These are phyloP conservation scores for Orychophragmus violaceus DNA, from an alignment of 345 rosid genomes.

Conservation along the genomic window DNA sequence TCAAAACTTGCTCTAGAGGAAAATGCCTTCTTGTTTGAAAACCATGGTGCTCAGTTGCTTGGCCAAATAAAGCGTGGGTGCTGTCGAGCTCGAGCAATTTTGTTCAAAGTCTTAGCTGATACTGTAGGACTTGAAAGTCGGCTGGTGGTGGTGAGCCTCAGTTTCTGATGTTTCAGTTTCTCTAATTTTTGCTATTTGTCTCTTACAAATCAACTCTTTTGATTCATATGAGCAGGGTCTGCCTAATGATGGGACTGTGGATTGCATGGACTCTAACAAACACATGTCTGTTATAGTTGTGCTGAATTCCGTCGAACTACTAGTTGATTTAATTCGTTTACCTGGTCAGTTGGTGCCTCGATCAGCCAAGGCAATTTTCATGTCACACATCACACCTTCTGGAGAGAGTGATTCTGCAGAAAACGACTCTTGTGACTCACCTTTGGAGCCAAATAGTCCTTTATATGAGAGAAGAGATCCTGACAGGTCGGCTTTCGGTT, in stretches of 20 bases:
- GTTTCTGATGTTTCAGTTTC: background rate
- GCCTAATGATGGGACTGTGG: conserved; percentile 84
- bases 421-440: conserved; percentile 99
- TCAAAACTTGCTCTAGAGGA: conserved; percentile 77
- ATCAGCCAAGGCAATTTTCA: conserved; percentile 78
- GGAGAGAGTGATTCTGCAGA: conserved; percentile 99
- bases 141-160: conserved; percentile 80
- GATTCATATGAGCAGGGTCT: conserved; percentile 54
- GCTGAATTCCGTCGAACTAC: conserved; percentile 71
- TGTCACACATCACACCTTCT: conserved; percentile 81
- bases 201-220: background rate
- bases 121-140: conserved; percentile 90
- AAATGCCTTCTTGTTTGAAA: conserved; percentile 59
- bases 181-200: background rate
- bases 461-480: conserved; percentile 72
- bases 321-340: conserved; percentile 92
- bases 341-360: conserved; percentile 89
- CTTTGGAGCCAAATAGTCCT: conserved; percentile 98
- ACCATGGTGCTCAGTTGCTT: conserved; percentile 72
- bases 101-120: conserved; percentile 93
- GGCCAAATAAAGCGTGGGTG: conserved; percentile 95
- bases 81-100: conserved; percentile 85
- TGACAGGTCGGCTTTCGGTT: conserved; percentile 51
- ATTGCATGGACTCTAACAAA: conserved; percentile 69
- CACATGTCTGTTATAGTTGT: conserved; percentile 91